phyloP scores from a whole-genome alignment of 108 stramenopile species.

The Skeletonema marinoi region DNA sequence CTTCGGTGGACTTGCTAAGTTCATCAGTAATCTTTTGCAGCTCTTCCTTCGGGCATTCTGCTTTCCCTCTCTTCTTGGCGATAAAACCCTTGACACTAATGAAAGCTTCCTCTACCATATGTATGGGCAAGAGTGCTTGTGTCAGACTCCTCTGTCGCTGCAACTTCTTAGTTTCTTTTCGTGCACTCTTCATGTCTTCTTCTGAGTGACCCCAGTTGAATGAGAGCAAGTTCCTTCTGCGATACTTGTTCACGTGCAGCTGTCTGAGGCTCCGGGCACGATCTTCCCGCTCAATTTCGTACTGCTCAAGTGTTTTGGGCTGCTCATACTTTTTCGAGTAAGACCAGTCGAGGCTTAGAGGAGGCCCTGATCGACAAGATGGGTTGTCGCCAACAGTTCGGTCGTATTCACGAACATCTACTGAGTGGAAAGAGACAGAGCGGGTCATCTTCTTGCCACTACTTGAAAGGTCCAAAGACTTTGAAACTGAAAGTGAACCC shows the following conservation, averaged over 20 bases:
- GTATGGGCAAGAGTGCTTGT: slow-evolving; percentile 10
- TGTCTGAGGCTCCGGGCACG: slow-evolving; percentile 3
- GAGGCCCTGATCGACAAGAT: slow-evolving; percentile 28
- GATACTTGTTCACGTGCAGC: slow-evolving; percentile 34
- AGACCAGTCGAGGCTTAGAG: slow-evolving; percentile 38
- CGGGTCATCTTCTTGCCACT: slow-evolving; percentile 17
- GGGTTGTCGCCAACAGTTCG: slow-evolving; percentile 46
- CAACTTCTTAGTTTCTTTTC: slow-evolving; percentile 23
- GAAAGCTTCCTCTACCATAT: slow-evolving; percentile 21
- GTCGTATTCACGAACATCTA: slow-evolving; percentile 45
- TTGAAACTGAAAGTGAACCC: not conserved
- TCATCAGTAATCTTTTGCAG: not conserved
- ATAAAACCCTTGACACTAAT: slow-evolving; percentile 30
- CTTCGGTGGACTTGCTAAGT: not conserved
- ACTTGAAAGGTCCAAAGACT: not conserved
- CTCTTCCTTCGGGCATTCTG: not conserved
- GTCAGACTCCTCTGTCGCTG: slow-evolving; percentile 38
- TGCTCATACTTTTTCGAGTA: slow-evolving; percentile 32
- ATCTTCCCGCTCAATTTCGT: slow-evolving; percentile 24
- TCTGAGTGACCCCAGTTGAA: slow-evolving; percentile 39
- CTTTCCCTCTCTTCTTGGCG: slow-evolving; percentile 13
- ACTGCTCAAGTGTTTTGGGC: slow-evolving; percentile 25
- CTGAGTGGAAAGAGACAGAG: slow-evolving; percentile 39
- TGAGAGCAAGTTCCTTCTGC: slow-evolving; percentile 30
- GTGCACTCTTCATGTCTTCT: slow-evolving; percentile 39